phyloP scores from a whole-genome alignment of 345 rosid genomes.

The Abelmoschus esculentus region DNA sequence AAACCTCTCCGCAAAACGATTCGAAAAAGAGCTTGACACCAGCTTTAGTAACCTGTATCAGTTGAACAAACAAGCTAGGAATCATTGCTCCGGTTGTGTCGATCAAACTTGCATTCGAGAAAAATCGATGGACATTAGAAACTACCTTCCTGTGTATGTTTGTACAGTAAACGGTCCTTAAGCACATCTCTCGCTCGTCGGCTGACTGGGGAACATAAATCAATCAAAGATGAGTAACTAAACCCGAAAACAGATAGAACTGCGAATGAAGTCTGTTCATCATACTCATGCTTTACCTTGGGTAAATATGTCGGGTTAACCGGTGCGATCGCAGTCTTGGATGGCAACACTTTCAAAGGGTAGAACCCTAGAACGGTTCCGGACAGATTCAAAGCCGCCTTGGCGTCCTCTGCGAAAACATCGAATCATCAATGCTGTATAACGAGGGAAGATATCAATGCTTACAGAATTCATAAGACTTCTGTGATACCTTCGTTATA shows the following conservation, averaged over 20 bases:
- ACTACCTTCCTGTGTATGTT: constrained; percentile 91
- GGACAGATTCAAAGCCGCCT: constrained; percentile 72
- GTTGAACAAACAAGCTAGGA: constrained; percentile 13
- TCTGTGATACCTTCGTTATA: constrained; percentile 70
- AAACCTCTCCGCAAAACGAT: constrained; percentile 83
- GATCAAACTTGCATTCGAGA: background rate
- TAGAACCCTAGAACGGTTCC: constrained; percentile 90
- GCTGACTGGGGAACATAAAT: constrained; percentile 49
- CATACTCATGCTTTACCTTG: constrained; percentile 39
- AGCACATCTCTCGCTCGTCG: constrained; percentile 96
- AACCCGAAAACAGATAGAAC: background rate
- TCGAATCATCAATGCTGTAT: constrained; percentile 15
- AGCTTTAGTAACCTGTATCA: constrained; percentile 63
- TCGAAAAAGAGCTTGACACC: constrained; percentile 76
- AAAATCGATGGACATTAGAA: background rate
- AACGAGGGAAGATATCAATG: background rate
- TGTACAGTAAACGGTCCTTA: constrained; percentile 92
- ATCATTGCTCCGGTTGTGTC: background rate
- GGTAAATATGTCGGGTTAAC: constrained; percentile 97
- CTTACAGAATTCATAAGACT: constrained; percentile 15
- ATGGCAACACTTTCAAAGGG: constrained; percentile 91
- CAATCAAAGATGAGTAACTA: constrained; percentile 8
- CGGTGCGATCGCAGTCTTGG: constrained; percentile 98
- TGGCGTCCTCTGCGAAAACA: constrained; percentile 64
- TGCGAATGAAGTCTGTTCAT: constrained; percentile 2